phyloP scores from a whole-genome alignment of 371 early-diverging fungal species.

The Mucor velutinosus region DNA sequence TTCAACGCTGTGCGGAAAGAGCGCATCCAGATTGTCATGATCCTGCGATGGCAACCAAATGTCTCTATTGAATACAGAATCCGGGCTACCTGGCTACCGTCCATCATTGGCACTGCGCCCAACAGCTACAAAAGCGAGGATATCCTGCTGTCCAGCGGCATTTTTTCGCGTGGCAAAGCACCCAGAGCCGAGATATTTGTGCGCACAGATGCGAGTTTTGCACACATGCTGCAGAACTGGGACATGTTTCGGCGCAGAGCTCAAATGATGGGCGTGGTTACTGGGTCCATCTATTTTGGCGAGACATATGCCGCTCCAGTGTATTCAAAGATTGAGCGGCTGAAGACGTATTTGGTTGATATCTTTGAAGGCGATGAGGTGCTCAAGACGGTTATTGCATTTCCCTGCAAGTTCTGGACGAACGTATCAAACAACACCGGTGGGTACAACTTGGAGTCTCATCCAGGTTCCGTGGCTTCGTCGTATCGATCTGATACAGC shows the following conservation, averaged over 20 bases:
- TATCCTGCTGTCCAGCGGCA: slow-evolving; percentile 31
- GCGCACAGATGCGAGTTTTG: slow-evolving; percentile 45
- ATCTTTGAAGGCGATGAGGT: slow-evolving; percentile 78
- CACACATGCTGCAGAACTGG: slow-evolving; percentile 54
- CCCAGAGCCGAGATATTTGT: slow-evolving; percentile 53
- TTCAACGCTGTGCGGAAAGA: slow-evolving; percentile 43
- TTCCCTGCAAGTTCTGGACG: slow-evolving; percentile 37
- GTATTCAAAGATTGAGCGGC: slow-evolving; percentile 65
- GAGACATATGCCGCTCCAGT: slow-evolving; percentile 55
- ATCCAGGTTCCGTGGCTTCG: neutral
- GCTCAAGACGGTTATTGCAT: slow-evolving; percentile 46
- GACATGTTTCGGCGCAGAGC: slow-evolving; percentile 41
- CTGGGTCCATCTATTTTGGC: slow-evolving; percentile 40
- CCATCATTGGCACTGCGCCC: slow-evolving; percentile 30
- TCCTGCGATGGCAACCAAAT: slow-evolving; percentile 85
- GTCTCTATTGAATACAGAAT: slow-evolving; percentile 88
- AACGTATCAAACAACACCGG: neutral
- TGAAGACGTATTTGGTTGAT: slow-evolving; percentile 67
- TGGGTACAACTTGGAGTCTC: neutral
- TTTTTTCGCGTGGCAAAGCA: slow-evolving; percentile 43
- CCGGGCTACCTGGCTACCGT: slow-evolving; percentile 48
- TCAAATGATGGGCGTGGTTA: slow-evolving; percentile 54
- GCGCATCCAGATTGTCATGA: slow-evolving; percentile 70
- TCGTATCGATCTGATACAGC: neutral
- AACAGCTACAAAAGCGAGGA: slow-evolving; percentile 24